Evolutionary conservation across 2,329 filamentous ascomycete genomes (phyloP).

Genomic region (Coleophoma crateriformis): DNA sequence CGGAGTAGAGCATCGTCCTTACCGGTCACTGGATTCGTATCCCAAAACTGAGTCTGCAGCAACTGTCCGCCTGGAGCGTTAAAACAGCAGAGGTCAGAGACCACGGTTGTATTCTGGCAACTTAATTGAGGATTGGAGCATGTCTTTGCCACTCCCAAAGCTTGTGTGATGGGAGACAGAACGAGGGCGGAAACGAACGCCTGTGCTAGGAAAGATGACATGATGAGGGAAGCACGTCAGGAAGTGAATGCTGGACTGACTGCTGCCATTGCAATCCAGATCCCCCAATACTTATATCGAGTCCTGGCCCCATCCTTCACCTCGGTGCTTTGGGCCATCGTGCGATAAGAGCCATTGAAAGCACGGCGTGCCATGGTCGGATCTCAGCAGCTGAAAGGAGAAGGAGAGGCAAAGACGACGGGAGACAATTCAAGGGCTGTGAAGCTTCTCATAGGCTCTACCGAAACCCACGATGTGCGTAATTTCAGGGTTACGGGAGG

Average conservation of each 20-base stretch:
- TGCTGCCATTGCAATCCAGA: neutral
- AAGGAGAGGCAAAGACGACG: neutral
- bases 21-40: slow-evolving; percentile 51
- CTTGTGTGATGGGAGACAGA: neutral
- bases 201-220: neutral
- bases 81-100: slow-evolving; percentile 68
- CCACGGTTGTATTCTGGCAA: slow-evolving; percentile 56
- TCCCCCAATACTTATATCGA: neutral
- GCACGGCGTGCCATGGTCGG: neutral
- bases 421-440: neutral
- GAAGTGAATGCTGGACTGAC: neutral
- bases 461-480: neutral
- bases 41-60: slow-evolving; percentile 75
- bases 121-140: slow-evolving; percentile 35
- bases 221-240: neutral
- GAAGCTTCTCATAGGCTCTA: neutral
- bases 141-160: slow-evolving; percentile 7
- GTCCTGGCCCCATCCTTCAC: neutral
- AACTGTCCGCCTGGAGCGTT: slow-evolving; percentile 67
- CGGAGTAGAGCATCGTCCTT: neutral
- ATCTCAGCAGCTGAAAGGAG: neutral
- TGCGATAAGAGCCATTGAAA: neutral
- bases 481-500: neutral
- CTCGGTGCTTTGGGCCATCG: neutral
- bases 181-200: neutral